Conservation (phyloP, 139 green algal genomes). For the Chlamydomonas sp. region DNA sequence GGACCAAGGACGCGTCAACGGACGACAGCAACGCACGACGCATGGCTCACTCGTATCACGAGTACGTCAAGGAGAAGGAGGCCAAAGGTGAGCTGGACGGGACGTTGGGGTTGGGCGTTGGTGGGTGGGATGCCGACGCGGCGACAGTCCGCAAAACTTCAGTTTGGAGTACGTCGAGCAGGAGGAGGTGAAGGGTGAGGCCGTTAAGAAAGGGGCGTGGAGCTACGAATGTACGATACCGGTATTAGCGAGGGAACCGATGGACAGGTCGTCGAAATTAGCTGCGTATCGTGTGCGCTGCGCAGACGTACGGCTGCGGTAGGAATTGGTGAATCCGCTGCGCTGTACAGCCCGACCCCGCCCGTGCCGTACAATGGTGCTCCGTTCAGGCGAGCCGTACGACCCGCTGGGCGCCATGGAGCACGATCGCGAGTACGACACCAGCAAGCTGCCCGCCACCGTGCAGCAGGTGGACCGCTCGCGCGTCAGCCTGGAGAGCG, state of each 20-base stretch:
- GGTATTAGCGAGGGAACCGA: too few species aligned
- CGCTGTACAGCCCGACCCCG: too few species aligned
- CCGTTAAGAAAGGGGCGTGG: too few species aligned
- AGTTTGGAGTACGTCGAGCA: too few species aligned
- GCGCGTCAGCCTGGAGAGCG: not conserved
- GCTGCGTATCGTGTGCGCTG: too few species aligned
- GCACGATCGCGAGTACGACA: slow-evolving; percentile 23
- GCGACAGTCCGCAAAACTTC: too few species aligned
- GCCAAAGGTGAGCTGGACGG: not conserved
- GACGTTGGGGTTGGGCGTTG: not conserved
- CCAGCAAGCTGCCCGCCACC: slow-evolving; percentile 35
- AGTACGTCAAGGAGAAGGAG: slow-evolving; percentile 31
- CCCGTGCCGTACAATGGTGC: not conserved
- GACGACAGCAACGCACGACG: slow-evolving; percentile 1
- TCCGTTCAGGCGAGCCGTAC: slow-evolving; percentile 22
- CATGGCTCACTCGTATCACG: slow-evolving; percentile 18
- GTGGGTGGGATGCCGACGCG: not conserved
- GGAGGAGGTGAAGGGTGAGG: not conserved
- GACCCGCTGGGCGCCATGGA: slow-evolving; percentile 32
- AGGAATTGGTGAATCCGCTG: too few species aligned
- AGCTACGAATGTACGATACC: too few species aligned
- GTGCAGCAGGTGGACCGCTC: slow-evolving; percentile 21
- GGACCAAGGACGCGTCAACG: slow-evolving; percentile 30
- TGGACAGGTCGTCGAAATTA: too few species aligned
- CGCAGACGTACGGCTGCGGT: too few species aligned